Evolutionary conservation across 2,329 filamentous ascomycete genomes (phyloP).

Genomic region (Hypoxylon sp.): DNA sequence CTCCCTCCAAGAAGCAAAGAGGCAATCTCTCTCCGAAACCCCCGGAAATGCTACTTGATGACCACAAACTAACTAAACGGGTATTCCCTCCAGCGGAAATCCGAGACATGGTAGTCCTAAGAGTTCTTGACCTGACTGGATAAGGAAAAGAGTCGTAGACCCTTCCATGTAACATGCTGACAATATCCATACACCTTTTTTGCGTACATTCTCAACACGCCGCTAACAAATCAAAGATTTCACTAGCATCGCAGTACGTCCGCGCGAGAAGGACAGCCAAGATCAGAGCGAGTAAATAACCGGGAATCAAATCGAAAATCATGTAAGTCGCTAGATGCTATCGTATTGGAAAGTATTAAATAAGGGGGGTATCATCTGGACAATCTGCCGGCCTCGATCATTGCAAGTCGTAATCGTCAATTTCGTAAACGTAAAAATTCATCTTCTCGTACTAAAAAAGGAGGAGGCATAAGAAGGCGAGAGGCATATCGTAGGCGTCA

Average conservation of each 20-base stretch:
- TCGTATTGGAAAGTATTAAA: conserved; percentile 6
- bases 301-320: conserved; percentile 21
- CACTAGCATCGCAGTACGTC: conserved; percentile 2
- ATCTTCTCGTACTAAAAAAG: neutral
- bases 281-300: neutral
- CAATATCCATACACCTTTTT: neutral
- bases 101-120: neutral
- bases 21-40: conserved; percentile 7
- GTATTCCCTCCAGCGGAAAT: conserved; percentile 19
- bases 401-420: conserved; percentile 32
- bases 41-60: neutral
- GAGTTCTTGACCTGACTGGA: neutral
- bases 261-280: neutral
- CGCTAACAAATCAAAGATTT: too few relatives aligned
- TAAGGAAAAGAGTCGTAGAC: neutral
- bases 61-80: neutral
- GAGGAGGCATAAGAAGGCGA: conserved; percentile 4
- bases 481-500: conserved; percentile 20
- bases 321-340: conserved; percentile 35
- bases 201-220: neutral
- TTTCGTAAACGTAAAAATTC: conserved; percentile 14
- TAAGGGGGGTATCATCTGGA: conserved; percentile 35
- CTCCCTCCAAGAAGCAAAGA: neutral
- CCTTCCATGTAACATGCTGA: neutral
- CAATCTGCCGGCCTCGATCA: conserved; percentile 36